Percentiles rank a stretch among this genome's conserved stretches.
These are phyloP conservation scores for Penicillium samsonianum DNA, from an alignment of 495 filamentous ascomycete species.

Conservation along the genomic window DNA sequence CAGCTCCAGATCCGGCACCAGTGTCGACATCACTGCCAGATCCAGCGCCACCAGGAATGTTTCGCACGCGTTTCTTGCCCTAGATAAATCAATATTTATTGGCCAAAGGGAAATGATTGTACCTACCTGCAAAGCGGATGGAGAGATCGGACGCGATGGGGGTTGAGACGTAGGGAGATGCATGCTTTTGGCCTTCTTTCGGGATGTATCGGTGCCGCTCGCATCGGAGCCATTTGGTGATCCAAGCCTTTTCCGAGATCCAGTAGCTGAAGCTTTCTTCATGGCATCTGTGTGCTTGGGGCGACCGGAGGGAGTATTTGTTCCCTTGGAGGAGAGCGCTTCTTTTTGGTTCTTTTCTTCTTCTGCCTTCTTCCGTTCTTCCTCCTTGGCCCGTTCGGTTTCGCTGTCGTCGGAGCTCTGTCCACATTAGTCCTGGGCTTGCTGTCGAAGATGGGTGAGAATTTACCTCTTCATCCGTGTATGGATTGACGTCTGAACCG, in stretches of 20 bases:
- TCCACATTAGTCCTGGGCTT: background rate
- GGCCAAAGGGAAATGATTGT: background rate
- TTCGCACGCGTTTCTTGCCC: constrained; percentile 50
- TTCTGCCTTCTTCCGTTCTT: constrained; percentile 68
- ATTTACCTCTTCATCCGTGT: constrained; percentile 56
- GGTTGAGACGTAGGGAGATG: constrained; percentile 57
- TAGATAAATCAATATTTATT: constrained; percentile 25
- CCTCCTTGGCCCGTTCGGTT: constrained; percentile 60
- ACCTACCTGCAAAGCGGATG: constrained; percentile 41
- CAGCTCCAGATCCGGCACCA: constrained; percentile 62
- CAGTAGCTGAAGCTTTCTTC: constrained; percentile 53
- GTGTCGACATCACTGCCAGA: constrained; percentile 81
- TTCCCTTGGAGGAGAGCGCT: constrained; percentile 63
- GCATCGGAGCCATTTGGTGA: constrained; percentile 86
- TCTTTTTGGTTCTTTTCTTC: constrained; percentile 60
- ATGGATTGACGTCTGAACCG: constrained; percentile 74
- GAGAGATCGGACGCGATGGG: constrained; percentile 56
- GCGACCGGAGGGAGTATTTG: constrained; percentile 72
- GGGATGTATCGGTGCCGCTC: constrained; percentile 83
- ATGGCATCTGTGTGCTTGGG: constrained; percentile 46
- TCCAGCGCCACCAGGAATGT: constrained; percentile 48
- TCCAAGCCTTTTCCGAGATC: constrained; percentile 76
- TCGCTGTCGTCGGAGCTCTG: constrained; percentile 51
- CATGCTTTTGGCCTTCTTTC: constrained; percentile 84
- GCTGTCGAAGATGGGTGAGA: too few relatives aligned